Evolutionary conservation across 495 filamentous ascomycete genomes (phyloP), one percentile per base, ranked within the genome.

Genomic region (Stereocaulon alpinum): DNA sequence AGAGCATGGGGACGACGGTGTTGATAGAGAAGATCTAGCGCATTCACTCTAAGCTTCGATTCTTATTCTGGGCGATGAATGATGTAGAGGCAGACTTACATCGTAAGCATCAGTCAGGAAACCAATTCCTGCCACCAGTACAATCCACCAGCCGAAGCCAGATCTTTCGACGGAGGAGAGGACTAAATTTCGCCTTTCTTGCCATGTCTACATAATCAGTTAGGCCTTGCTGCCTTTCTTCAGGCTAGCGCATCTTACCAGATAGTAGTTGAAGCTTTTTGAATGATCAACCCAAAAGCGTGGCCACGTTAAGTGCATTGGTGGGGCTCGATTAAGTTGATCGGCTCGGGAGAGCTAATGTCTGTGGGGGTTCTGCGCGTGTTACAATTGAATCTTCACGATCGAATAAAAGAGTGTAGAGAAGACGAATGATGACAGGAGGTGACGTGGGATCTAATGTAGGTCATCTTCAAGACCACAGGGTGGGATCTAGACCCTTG

Each of bases 61-160:
- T 37, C 34, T 37, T 37, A 2, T 37, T 10, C 34, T 37, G 45
- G 17, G 15, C n/a, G 17, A 1, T 9, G 10, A 30, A 7, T 12
- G 34, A 34, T 17, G 1, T 7, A 17, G 18, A 58, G 44, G 20
- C 52, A 37, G 44, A 50, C 32, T 29, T 40, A 91, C 85, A 41
- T 81, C 82, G 61, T 86, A 86, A 61, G 81, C 82, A 70, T 85
- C 83, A 11, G 84, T 83, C 55, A 87, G 79, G 64, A 87, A 87
- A 18, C 84, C 84, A 1, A 82, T 79, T 18, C 80, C 82, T 14
- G 84, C 82, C 5, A 87, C 84, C 7, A 79, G 68, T 7, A 79
- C 76, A 14, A 78, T 74, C 32, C 76, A 65, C 61, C 61, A 63
- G 17, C 61, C 61, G 32, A 63, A 63, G 41, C 61, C 61, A 18